phyloP scores from a whole-genome alignment of 768 basidiomycete genomes.

The Termitomyces sp. region DNA sequence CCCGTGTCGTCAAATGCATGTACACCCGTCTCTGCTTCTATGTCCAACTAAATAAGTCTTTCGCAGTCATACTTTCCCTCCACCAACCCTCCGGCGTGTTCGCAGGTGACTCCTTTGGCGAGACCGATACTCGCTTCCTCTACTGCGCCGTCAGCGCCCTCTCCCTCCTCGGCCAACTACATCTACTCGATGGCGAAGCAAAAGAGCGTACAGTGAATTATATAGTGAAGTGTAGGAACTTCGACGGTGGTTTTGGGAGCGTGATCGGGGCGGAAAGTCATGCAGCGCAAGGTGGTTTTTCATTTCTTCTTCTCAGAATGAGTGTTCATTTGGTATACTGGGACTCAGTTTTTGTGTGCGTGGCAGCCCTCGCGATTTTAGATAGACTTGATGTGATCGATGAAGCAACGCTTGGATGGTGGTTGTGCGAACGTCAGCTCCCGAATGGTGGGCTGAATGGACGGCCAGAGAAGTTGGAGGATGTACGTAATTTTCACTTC shows the following conservation, averaged over 20 bases:
- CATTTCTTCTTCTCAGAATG: background rate
- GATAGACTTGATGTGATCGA: constrained; percentile 81
- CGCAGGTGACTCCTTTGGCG: constrained; percentile 89
- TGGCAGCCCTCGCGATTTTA: constrained; percentile 83
- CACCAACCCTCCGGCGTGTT: constrained; percentile 88
- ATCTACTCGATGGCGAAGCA: constrained; percentile 62
- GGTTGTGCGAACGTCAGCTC: constrained; percentile 91
- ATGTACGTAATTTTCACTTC: constrained; percentile 51
- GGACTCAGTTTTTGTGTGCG: constrained; percentile 79
- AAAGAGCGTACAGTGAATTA: constrained; percentile 68
- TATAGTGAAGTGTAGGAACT: constrained; percentile 79
- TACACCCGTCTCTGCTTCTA: background rate
- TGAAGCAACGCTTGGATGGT: constrained; percentile 79
- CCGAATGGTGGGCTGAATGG: constrained; percentile 95
- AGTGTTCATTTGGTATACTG: background rate
- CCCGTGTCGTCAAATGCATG: constrained; percentile 74
- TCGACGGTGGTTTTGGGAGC: constrained; percentile 93
- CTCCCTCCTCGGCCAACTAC: constrained; percentile 74
- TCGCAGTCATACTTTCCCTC: constrained; percentile 73
- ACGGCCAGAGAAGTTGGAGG: constrained; percentile 95
- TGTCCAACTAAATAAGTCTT: background rate
- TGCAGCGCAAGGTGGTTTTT: constrained; percentile 73
- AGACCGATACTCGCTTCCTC: constrained; percentile 86
- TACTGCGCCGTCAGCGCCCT: constrained; percentile 86
- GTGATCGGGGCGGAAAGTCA: constrained; percentile 88